Conservation (phyloP, 2,329 filamentous ascomycete genomes). For the Camillea tinctor region DNA sequence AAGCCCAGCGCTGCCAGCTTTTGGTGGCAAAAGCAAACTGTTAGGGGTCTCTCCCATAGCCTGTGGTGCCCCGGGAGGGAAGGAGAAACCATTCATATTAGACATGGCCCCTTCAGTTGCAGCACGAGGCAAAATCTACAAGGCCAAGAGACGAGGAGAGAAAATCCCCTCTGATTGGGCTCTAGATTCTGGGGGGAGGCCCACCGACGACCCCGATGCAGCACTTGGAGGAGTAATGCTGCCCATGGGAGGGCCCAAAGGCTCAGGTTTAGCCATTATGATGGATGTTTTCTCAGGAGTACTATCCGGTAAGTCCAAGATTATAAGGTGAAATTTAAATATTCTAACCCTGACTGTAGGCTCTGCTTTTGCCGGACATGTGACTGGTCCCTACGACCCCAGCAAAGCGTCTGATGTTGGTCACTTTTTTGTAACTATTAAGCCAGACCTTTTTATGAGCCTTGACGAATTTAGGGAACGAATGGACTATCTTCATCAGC, state of each 20-base stretch:
- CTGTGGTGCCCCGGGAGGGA: conserved; percentile 68
- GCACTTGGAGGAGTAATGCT: conserved; percentile 79
- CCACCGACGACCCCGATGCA: conserved; percentile 68
- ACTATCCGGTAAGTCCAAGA: conserved; percentile 46
- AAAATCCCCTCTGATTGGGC: conserved; percentile 75
- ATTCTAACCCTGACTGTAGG: conserved; percentile 40
- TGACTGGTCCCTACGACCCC: conserved; percentile 74
- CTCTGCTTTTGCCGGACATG: conserved; percentile 74
- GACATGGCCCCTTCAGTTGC: conserved; percentile 72
- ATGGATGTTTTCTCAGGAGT: conserved; percentile 88
- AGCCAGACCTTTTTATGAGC: conserved; percentile 72
- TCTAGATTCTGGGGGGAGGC: conserved; percentile 65
- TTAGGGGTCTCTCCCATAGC: conserved; percentile 74
- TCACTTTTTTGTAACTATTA: conserved; percentile 71
- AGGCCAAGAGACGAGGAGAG: conserved; percentile 64
- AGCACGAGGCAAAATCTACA: conserved; percentile 71
- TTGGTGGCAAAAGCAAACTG: conserved; percentile 66
- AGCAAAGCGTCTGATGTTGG: conserved; percentile 68
- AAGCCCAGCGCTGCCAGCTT: conserved; percentile 69
- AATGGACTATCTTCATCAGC: conserved; percentile 55
- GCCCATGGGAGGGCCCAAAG: conserved; percentile 83
- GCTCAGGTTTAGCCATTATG: conserved; percentile 74
- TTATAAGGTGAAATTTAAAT: background rate
- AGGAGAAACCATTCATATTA: conserved; percentile 64
- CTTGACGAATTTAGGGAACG: conserved; percentile 66